A percentile compares a stretch with the other conserved stretches of the same genome.
These are phyloP conservation scores for Mycocentrospora acerina DNA, from an alignment of 2,329 filamentous ascomycete genomes.

Conservation along the genomic window DNA sequence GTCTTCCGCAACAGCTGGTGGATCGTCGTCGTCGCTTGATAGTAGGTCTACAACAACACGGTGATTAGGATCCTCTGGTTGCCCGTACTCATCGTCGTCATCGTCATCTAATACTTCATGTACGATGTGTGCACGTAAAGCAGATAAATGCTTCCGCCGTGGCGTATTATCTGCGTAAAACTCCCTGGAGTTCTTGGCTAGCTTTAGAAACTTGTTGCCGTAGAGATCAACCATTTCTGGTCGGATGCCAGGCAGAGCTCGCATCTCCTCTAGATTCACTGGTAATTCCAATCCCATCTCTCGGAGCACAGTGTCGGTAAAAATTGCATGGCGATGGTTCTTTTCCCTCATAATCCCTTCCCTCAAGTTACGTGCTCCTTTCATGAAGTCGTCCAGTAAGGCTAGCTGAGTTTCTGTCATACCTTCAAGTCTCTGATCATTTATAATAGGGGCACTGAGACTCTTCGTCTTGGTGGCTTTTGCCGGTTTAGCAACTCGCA, in stretches of 20 bases:
- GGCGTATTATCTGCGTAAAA: conserved; percentile 22
- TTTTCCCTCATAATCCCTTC: conserved; percentile 63
- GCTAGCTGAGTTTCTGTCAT: conserved; percentile 63
- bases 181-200: conserved; percentile 50
- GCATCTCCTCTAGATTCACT: conserved; percentile 62
- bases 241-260: conserved; percentile 63
- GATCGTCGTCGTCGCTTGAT: conserved; percentile 26
- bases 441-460: conserved; percentile 61
- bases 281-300: conserved; percentile 75
- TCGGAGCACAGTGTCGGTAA: conserved; percentile 68
- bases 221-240: conserved; percentile 62
- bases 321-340: conserved; percentile 59
- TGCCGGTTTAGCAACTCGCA: conserved; percentile 33
- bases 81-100: conserved; percentile 42
- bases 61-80: conserved; percentile 52
- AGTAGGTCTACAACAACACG: conserved; percentile 50
- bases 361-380: conserved; percentile 61
- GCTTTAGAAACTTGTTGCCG: conserved; percentile 61
- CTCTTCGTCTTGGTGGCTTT: conserved; percentile 41
- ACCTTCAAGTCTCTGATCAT: conserved; percentile 55
- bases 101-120: conserved; percentile 38
- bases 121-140: conserved; percentile 17
- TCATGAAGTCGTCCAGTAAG: conserved; percentile 66
- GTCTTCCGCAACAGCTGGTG: conserved; percentile 9
- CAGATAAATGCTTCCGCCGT: conserved; percentile 12